These are phyloP conservation scores for Croton laevigatus DNA, from an alignment of 441 rosid species.

Conservation along the genomic window DNA sequence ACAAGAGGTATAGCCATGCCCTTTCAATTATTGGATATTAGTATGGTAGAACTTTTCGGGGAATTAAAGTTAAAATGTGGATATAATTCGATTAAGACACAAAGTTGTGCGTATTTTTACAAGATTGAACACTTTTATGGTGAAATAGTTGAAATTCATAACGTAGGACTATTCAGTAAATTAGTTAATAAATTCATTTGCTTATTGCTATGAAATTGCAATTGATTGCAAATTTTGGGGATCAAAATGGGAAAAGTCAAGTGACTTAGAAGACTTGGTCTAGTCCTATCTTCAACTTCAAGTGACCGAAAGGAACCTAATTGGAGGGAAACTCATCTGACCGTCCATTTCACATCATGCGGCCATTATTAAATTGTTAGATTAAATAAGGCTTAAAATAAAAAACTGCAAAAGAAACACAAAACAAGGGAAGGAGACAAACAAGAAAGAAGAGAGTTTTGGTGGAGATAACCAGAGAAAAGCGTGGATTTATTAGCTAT, in stretches of 20 bases:
- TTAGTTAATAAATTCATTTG: no score
- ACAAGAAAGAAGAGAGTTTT: slow-evolving; percentile 5
- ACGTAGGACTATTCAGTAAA: no score
- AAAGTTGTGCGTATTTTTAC: no score
- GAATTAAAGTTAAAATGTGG: no score
- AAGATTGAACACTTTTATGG: no score
- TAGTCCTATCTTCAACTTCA: neutral
- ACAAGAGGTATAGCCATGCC: no score
- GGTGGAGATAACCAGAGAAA: slow-evolving; percentile 29
- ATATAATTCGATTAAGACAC: no score
- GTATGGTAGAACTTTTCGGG: no score
- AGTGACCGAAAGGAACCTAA: slow-evolving; percentile 1
- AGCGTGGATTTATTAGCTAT: slow-evolving; percentile 17
- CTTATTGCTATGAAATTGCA: no score
- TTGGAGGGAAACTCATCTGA: slow-evolving; percentile 41
- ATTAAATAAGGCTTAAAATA: neutral
- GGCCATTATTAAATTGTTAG: slow-evolving; percentile 14
- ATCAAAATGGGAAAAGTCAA: neutral
- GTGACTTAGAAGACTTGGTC: slow-evolving; percentile 7
- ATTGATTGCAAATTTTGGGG: no score
- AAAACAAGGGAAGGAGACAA: neutral
- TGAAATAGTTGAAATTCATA: no score
- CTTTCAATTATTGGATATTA: no score
- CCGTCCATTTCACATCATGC: slow-evolving; percentile 28
- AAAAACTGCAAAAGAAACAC: neutral